Conservation (phyloP, 176 grass and related monocot species). For the Oryza coarctata region DNA sequence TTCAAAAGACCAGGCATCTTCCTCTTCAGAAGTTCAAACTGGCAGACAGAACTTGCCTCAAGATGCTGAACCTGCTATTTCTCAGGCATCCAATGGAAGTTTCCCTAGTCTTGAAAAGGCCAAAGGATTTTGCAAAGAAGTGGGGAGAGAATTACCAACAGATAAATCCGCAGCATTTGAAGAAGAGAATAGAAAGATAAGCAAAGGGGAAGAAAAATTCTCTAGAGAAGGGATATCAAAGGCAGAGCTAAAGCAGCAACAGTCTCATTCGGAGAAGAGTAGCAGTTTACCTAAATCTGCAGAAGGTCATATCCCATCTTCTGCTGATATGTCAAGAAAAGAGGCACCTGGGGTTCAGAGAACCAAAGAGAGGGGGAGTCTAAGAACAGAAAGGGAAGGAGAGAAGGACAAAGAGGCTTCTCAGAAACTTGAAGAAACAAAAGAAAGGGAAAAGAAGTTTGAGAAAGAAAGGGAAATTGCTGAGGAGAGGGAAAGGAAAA, state of each 20-base stretch:
- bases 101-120: conserved; percentile 9
- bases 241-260: conserved; percentile 8
- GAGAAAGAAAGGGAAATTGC: conserved; percentile 58
- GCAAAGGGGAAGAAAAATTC: conserved; percentile 18
- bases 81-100: conserved; percentile 15
- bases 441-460: conserved; percentile 54
- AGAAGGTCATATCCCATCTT: conserved; percentile 30
- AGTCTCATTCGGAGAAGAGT: conserved; percentile 27
- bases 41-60: conserved; percentile 13
- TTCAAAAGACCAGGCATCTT: conserved; percentile 26
- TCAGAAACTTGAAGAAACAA: conserved; percentile 49
- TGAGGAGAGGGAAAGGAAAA: conserved; percentile 48
- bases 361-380: conserved; percentile 43
- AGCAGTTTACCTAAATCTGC: conserved; percentile 24
- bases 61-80: conserved; percentile 9
- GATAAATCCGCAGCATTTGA: conserved; percentile 26
- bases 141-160: conserved; percentile 21
- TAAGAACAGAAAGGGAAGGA: conserved; percentile 38
- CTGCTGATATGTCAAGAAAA: conserved; percentile 35
- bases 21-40: conserved; percentile 13
- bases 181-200: conserved; percentile 24
- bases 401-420: conserved; percentile 38
- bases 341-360: conserved; percentile 26
- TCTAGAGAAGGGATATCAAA: conserved; percentile 27
- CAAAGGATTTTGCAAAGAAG: conserved; percentile 10